Evolutionary conservation across 805 yeast genomes (phyloP).

Genomic region (Pichia eremophila): DNA sequence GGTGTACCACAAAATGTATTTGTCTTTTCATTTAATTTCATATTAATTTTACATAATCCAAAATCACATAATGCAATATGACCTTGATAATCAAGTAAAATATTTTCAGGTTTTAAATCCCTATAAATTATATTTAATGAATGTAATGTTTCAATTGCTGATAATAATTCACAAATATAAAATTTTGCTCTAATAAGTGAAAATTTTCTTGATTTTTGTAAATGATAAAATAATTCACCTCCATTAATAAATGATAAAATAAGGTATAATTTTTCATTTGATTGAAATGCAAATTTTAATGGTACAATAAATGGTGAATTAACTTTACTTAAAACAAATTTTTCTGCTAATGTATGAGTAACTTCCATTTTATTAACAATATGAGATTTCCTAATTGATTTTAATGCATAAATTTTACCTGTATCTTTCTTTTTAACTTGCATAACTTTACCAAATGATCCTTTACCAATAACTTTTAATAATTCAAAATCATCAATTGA

Average conservation of each 20-base stretch:
- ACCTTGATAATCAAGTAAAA: constrained; percentile 88
- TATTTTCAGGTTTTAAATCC: constrained; percentile 94
- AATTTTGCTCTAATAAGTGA: constrained; percentile 83
- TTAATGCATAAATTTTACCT: constrained; percentile 86
- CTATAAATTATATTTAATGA: constrained; percentile 88
- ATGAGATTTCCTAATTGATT: constrained; percentile 88
- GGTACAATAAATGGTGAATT: constrained; percentile 95
- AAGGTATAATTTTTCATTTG: constrained; percentile 88
- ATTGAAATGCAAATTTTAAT: constrained; percentile 88
- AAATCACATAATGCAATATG: constrained; percentile 97
- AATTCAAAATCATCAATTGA: constrained; percentile 88
- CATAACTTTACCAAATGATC: constrained; percentile 98
- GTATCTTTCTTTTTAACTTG: constrained; percentile 96
- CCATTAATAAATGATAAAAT: constrained; percentile 93
- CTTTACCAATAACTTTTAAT: constrained; percentile 93
- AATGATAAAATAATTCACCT: constrained; percentile 90
- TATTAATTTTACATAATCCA: constrained; percentile 91
- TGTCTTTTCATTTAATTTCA: constrained; percentile 78
- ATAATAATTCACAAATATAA: constrained; percentile 86
- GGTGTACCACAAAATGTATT: constrained; percentile 98
- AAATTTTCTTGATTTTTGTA: constrained; percentile 85
- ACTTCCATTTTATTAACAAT: constrained; percentile 92
- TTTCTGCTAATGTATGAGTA: constrained; percentile 91
- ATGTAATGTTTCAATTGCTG: constrained; percentile 89
- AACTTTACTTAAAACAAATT: constrained; percentile 88